These are phyloP conservation scores for Crithidia mellificae DNA, from an alignment of 208 protist species.

Conservation along the genomic window DNA sequence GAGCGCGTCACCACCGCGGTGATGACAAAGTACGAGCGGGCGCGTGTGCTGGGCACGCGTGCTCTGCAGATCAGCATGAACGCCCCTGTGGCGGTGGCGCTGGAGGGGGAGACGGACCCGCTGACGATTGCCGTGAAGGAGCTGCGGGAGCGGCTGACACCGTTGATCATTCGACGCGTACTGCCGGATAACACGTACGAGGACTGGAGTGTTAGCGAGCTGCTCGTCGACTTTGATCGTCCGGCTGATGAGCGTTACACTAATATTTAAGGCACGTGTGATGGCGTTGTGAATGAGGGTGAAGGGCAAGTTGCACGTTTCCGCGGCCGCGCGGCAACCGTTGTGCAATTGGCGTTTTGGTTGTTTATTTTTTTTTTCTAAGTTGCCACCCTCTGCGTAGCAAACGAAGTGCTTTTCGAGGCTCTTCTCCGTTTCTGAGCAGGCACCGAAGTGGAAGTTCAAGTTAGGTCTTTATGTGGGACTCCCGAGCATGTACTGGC, in stretches of 20 bases:
- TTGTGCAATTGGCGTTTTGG: not conserved
- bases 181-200: slow-evolving; percentile 96
- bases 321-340: not conserved
- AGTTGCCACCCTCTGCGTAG: too few relatives aligned
- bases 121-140: slow-evolving; percentile 98
- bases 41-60: slow-evolving; percentile 97
- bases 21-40: slow-evolving; percentile 99
- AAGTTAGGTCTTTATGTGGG: too few relatives aligned
- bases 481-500: too few relatives aligned
- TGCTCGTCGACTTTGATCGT: slow-evolving; percentile 88
- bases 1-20: slow-evolving; percentile 95
- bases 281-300: not conserved
- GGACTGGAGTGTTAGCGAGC: slow-evolving; percentile 83
- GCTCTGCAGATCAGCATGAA: slow-evolving; percentile 99
- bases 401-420: too few relatives aligned
- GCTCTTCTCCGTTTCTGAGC: too few relatives aligned
- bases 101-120: slow-evolving; percentile 98
- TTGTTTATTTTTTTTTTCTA: too few relatives aligned
- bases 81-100: slow-evolving; percentile 96
- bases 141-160: slow-evolving; percentile 95
- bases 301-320: not conserved
- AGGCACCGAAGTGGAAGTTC: too few relatives aligned
- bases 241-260: slow-evolving; percentile 88
- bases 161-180: slow-evolving; percentile 98
- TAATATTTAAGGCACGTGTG: slow-evolving; percentile 46